phyloP scores from a whole-genome alignment of 108 stramenopile species.

The Stephanodiscus triporus region DNA sequence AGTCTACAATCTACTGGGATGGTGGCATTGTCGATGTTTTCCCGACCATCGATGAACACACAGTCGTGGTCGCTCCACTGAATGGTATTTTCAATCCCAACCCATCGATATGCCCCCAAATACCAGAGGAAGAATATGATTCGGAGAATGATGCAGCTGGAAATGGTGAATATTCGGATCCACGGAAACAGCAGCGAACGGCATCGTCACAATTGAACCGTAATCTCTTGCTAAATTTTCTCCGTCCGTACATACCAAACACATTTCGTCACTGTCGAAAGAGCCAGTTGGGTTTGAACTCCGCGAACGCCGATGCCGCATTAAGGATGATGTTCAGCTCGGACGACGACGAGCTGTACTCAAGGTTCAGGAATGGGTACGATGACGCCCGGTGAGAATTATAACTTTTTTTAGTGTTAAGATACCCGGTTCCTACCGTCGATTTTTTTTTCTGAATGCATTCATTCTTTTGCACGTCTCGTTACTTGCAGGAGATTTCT shows the following conservation, averaged over 20 bases:
- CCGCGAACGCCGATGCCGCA: slow-evolving; percentile 23
- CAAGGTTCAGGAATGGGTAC: slow-evolving; percentile 46
- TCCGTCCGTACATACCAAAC: slow-evolving; percentile 34
- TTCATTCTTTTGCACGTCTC: background rate
- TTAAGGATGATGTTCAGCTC: slow-evolving; percentile 45
- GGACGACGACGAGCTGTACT: slow-evolving; percentile 46
- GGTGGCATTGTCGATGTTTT: slow-evolving; percentile 70
- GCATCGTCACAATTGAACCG: background rate
- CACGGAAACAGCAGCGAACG: background rate
- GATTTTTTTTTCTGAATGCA: background rate
- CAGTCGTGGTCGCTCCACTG: slow-evolving; percentile 65
- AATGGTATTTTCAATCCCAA: slow-evolving; percentile 50
- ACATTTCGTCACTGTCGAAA: slow-evolving; percentile 44
- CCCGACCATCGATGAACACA: slow-evolving; percentile 59
- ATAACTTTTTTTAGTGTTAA: no score
- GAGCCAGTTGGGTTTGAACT: slow-evolving; percentile 35
- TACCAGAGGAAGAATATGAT: slow-evolving; percentile 18
- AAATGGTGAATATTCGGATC: background rate
- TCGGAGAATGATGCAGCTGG: background rate
- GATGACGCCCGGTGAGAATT: slow-evolving; percentile 50
- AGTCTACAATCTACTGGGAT: slow-evolving; percentile 54
- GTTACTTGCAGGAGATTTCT: slow-evolving; percentile 27
- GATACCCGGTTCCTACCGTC: no score
- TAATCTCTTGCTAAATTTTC: slow-evolving; percentile 8
- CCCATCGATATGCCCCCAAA: slow-evolving; percentile 52